Conservation (phyloP, 2,329 filamentous ascomycete species). For the Anisogramma anomala region DNA sequence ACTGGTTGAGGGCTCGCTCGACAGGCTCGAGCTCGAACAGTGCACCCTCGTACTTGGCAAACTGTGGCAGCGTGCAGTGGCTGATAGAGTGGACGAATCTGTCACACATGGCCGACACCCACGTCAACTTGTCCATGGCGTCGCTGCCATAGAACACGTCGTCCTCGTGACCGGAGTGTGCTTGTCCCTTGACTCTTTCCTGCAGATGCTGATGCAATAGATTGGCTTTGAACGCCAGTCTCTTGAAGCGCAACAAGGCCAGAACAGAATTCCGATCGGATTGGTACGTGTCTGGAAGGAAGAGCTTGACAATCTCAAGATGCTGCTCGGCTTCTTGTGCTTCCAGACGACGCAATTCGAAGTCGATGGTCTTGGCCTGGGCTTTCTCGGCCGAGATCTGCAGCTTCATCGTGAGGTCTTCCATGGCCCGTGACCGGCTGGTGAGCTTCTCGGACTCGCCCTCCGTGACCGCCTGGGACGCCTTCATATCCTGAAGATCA, state of each 20-base stretch:
- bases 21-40: slow-evolving; percentile 84
- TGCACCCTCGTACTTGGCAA: slow-evolving; percentile 66
- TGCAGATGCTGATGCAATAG: slow-evolving; percentile 68
- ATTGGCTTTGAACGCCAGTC: slow-evolving; percentile 77
- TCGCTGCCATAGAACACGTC: slow-evolving; percentile 71
- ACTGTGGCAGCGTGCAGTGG: slow-evolving; percentile 66
- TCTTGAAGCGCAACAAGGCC: slow-evolving; percentile 75
- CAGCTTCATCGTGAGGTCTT: slow-evolving; percentile 91
- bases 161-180: slow-evolving; percentile 59
- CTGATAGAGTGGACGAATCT: slow-evolving; percentile 73
- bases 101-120: slow-evolving; percentile 72
- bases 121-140: slow-evolving; percentile 72
- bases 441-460: slow-evolving; percentile 85
- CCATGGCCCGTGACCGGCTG: slow-evolving; percentile 81
- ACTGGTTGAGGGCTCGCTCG: slow-evolving; percentile 75
- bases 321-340: slow-evolving; percentile 84
- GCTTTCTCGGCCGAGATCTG: slow-evolving; percentile 84
- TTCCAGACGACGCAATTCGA: slow-evolving; percentile 76
- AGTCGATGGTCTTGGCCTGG: slow-evolving; percentile 85
- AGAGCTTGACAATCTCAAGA: slow-evolving; percentile 76
- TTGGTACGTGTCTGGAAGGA: slow-evolving; percentile 75
- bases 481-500: slow-evolving; percentile 83
- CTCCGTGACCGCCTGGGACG: slow-evolving; percentile 85
- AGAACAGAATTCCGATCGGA: slow-evolving; percentile 76
- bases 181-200: slow-evolving; percentile 60